Evolutionary conservation across 192 early-diverging fungal genomes (phyloP), one percentile per base, ranked within the genome.

Genomic region (Backusella tuberculispora): DNA sequence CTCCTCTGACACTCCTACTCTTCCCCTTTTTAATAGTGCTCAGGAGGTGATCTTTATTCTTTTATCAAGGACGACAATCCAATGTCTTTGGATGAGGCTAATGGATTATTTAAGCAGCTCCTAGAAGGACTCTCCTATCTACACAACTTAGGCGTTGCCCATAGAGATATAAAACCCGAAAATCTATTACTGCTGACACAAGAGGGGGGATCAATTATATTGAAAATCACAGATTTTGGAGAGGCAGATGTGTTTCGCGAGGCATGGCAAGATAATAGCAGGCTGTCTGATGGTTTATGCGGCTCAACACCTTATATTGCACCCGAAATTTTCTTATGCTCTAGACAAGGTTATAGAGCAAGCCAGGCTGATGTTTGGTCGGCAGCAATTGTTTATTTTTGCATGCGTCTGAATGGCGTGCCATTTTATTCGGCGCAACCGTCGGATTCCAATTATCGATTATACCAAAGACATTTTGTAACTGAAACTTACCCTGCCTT

Each of bases 201-300:
- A 74, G 89, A 87, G 21, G 91, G 94, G 74, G 85, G 82, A 5
- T 88, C 90, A 71, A 90, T 87, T 21, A 88, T 87, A 24, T 75
- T 99, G 72, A 99, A 99, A 81, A 95, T 99, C 80, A 96, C 97
- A 6, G 97, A 99, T 85, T 98, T 98, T 89, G 97, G 97, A 63
- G 95, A 96, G 21, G 92, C 93, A 5, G 94, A 95, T 73, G 96
- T 98, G 17, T 34, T 99, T 96, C 87, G 92, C 87, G 94, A 79
- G 85, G 83, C 63, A 6, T 71, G 76, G 70, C 60, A 77, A 24
- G 48, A 64, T 9, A 74, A 80, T 40, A 67, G 86, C 43, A 92
- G 92, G 74, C 88, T 95, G 69, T 94, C 94, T 63, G 88, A 90
- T 72, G 97, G 97, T 9, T 78, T 96, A 40, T 95, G 94, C 77